Conservation (phyloP, 1,284 basidiomycete species). For the Boletus smithii region DNA sequence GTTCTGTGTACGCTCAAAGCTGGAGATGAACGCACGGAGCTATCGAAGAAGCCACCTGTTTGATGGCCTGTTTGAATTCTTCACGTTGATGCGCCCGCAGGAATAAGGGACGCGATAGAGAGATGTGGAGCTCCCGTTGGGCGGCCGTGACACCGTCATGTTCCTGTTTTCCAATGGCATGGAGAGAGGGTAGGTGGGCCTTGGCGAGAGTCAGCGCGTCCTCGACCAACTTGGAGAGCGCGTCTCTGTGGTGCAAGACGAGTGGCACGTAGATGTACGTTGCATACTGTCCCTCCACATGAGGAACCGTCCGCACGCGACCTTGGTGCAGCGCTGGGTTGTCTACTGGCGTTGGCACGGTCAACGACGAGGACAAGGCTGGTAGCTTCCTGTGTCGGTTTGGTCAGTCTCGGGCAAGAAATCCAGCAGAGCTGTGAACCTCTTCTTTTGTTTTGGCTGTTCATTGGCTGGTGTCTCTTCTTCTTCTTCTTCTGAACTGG, state of each 20-base stretch:
- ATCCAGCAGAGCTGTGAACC: slow-evolving; percentile 9
- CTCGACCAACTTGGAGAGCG: slow-evolving; percentile 47
- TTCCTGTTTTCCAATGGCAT: slow-evolving; percentile 39
- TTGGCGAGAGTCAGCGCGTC: slow-evolving; percentile 47
- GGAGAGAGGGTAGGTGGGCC: slow-evolving; percentile 44
- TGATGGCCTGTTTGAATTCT: slow-evolving; percentile 59
- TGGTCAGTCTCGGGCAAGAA: slow-evolving; percentile 11
- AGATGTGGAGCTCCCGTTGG: slow-evolving; percentile 60
- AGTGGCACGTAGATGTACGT: slow-evolving; percentile 72
- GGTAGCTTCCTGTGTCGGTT: slow-evolving; percentile 54
- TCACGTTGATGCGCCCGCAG: slow-evolving; percentile 74
- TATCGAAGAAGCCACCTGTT: slow-evolving; percentile 42
- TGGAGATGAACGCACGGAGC: slow-evolving; percentile 44
- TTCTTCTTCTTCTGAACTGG: slow-evolving; percentile 38
- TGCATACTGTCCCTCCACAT: slow-evolving; percentile 78
- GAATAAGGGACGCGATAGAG: slow-evolving; percentile 72
- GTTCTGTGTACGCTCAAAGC: slow-evolving; percentile 5
- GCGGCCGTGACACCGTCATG: not conserved
- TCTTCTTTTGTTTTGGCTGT: slow-evolving; percentile 29
- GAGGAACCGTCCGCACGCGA: slow-evolving; percentile 65
- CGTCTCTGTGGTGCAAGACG: slow-evolving; percentile 39
- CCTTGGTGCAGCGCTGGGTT: slow-evolving; percentile 75
- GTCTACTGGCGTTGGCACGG: slow-evolving; percentile 49
- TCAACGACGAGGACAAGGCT: slow-evolving; percentile 48
- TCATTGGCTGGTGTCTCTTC: slow-evolving; percentile 3